A percentile compares a stretch with the other conserved stretches of the same genome.
These are phyloP conservation scores for Deinandra increscens DNA, from an alignment of 129 eudicot genomes.

Conservation along the genomic window DNA sequence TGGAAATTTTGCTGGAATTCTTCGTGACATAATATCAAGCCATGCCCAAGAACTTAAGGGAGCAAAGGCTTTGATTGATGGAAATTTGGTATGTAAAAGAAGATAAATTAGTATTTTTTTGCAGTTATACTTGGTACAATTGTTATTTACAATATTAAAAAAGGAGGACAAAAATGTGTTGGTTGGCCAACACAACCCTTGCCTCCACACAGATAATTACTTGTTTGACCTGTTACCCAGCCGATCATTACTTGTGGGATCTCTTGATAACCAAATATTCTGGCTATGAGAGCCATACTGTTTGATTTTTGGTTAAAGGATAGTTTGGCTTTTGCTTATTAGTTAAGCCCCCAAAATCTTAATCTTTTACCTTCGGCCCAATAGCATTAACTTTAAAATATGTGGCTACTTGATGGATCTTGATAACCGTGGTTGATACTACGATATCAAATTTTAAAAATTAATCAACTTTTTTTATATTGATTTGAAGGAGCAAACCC, in stretches of 20 bases:
- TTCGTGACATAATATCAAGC: slow-evolving; percentile 56
- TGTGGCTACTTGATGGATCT: neutral
- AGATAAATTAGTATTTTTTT: neutral
- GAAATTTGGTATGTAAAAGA: slow-evolving; percentile 56
- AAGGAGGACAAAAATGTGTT: neutral
- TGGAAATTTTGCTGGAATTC: slow-evolving; percentile 55
- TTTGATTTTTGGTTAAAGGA: neutral
- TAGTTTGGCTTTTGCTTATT: neutral
- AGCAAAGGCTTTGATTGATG: slow-evolving; percentile 76
- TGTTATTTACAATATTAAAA: neutral
- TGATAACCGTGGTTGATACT: neutral
- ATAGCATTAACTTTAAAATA: neutral
- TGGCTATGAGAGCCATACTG: neutral
- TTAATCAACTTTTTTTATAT: neutral
- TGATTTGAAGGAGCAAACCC: neutral
- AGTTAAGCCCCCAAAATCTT: neutral
- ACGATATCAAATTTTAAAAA: neutral
- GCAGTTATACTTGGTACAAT: neutral
- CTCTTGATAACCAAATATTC: neutral
- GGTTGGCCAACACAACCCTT: neutral
- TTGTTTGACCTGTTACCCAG: neutral
- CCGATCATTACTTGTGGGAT: neutral
- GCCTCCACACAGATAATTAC: neutral
- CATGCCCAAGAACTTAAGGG: slow-evolving; percentile 71
- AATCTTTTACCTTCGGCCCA: neutral